Evolutionary conservation across 495 filamentous ascomycete genomes (phyloP).

Genomic region (Sphaerosporella brunnea): DNA sequence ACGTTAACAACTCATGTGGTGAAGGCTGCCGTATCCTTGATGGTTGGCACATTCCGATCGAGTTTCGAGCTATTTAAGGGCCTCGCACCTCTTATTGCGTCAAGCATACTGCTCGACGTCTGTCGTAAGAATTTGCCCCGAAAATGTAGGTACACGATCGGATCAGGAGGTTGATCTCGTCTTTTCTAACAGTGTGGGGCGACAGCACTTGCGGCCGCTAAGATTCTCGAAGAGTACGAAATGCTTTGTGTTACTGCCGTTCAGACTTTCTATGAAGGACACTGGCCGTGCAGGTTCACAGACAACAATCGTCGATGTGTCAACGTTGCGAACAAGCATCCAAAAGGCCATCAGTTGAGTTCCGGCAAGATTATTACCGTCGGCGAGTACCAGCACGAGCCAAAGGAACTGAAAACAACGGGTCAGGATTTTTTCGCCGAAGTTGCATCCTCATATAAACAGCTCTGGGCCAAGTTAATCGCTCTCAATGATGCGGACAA

Average conservation of each 20-base stretch:
- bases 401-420: too few species aligned
- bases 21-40: constrained; percentile 19
- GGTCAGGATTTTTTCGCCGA: too few species aligned
- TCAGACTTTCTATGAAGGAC: constrained; percentile 11
- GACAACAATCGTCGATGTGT: constrained; percentile 8
- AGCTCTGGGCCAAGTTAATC: neutral
- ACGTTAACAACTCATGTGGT: constrained; percentile 28
- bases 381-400: constrained; percentile 14
- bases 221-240: neutral
- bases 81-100: constrained; percentile 26
- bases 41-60: constrained; percentile 1
- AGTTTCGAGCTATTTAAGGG: constrained; percentile 17
- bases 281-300: constrained; percentile 18
- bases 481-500: neutral
- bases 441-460: too few species aligned
- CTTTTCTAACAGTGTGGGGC: too few species aligned
- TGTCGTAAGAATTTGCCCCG: constrained; percentile 8
- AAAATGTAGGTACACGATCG: constrained; percentile 12
- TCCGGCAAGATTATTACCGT: constrained; percentile 19
- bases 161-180: too few species aligned
- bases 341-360: constrained; percentile 25
- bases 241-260: constrained; percentile 6
- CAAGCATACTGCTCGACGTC: constrained; percentile 26
- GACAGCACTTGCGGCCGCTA: neutral
- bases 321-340: constrained; percentile 2